phyloP scores from a whole-genome alignment of 768 basidiomycete genomes.

The Tulasnella sp. region DNA sequence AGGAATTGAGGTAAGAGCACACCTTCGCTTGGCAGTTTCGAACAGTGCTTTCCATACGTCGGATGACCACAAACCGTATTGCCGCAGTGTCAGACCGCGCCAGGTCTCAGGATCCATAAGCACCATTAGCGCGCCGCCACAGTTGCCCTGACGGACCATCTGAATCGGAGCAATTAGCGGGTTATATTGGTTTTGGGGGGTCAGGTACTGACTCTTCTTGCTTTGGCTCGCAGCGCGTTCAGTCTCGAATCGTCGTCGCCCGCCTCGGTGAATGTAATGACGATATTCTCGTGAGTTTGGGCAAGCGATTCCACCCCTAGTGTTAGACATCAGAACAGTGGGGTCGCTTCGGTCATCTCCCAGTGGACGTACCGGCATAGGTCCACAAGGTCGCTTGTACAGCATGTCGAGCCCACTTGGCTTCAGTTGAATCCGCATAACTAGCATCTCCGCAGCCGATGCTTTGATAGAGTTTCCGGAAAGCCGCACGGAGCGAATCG shows the following conservation, averaged over 20 bases:
- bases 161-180: slow-evolving; percentile 40
- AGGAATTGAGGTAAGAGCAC: slow-evolving; percentile 37
- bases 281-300: slow-evolving; percentile 66
- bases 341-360: not conserved
- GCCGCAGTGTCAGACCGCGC: slow-evolving; percentile 64
- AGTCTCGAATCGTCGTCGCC: slow-evolving; percentile 67
- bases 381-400: slow-evolving; percentile 76
- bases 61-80: slow-evolving; percentile 72
- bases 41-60: slow-evolving; percentile 79
- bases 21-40: slow-evolving; percentile 72
- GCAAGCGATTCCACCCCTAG: slow-evolving; percentile 71
- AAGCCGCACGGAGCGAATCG: slow-evolving; percentile 27
- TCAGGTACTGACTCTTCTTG: slow-evolving; percentile 58
- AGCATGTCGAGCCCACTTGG: slow-evolving; percentile 71
- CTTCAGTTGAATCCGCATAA: slow-evolving; percentile 45
- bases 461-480: slow-evolving; percentile 35
- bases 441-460: slow-evolving; percentile 32
- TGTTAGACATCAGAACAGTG: slow-evolving; percentile 34
- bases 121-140: slow-evolving; percentile 60
- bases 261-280: slow-evolving; percentile 64
- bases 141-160: slow-evolving; percentile 71
- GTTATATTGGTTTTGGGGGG: not conserved
- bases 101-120: slow-evolving; percentile 73
- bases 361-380: slow-evolving; percentile 56
- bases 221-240: slow-evolving; percentile 63